phyloP scores from a whole-genome alignment of 1,139 yeast species.

The Blastobotrys proliferans region DNA sequence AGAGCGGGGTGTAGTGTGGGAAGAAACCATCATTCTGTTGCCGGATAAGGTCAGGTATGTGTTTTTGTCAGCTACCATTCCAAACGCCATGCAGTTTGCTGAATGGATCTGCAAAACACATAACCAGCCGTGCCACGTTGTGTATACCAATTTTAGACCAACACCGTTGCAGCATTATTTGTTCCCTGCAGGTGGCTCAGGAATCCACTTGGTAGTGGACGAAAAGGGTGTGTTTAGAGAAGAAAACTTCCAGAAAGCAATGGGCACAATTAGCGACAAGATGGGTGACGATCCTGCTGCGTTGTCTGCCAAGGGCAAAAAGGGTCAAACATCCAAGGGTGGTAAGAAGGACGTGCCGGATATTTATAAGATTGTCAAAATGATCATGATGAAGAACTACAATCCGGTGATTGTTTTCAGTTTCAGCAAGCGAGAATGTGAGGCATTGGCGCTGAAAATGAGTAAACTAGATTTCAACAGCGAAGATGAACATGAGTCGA shows the following conservation, averaged over 20 bases:
- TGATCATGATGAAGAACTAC: conserved; percentile 94
- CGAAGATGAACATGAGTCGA: conserved; percentile 86
- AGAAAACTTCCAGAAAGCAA: conserved; percentile 96
- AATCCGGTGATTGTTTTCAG: conserved; percentile 98
- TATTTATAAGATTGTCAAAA: conserved; percentile 92
- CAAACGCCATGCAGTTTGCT: conserved; percentile 97
- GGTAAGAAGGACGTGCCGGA: conserved; percentile 72
- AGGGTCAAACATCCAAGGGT: conserved; percentile 85
- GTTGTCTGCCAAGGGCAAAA: conserved; percentile 39
- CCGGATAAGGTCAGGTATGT: conserved; percentile 81
- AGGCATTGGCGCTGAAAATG: conserved; percentile 88
- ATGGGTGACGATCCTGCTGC: conserved; percentile 80
- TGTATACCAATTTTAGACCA: conserved; percentile 97
- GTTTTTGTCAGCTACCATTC: conserved; percentile 81
- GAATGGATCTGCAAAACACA: conserved; percentile 97
- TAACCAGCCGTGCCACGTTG: conserved; percentile 96
- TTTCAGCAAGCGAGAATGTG: conserved; percentile 95
- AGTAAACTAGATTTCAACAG: conserved; percentile 89
- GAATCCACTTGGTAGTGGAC: conserved; percentile 94
- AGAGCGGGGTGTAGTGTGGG: conserved; percentile 99
- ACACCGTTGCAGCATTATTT: conserved; percentile 96
- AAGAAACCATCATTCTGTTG: conserved; percentile 89
- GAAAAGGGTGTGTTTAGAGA: conserved; percentile 95
- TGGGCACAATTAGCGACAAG: conserved; percentile 84
- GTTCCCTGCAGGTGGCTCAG: conserved; percentile 97